Conservation (phyloP, 208 protist species). For the Crithidia expoeki region DNA sequence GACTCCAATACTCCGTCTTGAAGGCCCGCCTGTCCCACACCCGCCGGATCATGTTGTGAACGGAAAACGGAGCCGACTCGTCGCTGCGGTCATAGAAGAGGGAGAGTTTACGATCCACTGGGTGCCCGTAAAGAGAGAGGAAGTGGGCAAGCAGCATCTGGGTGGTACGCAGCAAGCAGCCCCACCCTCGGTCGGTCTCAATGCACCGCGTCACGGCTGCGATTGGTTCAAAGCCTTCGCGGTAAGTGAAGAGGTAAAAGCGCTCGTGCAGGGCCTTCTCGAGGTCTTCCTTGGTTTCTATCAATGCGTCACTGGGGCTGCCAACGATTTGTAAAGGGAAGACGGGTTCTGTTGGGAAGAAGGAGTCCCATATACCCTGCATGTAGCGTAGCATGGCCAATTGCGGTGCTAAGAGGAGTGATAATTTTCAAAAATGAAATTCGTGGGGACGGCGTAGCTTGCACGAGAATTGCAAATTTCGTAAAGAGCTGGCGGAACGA, state of each 20-base stretch:
- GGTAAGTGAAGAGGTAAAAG: slow-evolving; percentile 80
- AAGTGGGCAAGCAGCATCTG: slow-evolving; percentile 89
- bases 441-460: not conserved
- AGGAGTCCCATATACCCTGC: slow-evolving; percentile 40
- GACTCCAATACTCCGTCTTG: slow-evolving; percentile 71
- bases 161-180: slow-evolving; percentile 73
- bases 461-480: no score
- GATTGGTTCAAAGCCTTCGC: slow-evolving; percentile 61
- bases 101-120: slow-evolving; percentile 39
- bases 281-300: slow-evolving; percentile 50
- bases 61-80: slow-evolving; percentile 56
- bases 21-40: slow-evolving; percentile 46
- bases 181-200: slow-evolving; percentile 78
- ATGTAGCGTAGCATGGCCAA: slow-evolving; percentile 35
- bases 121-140: slow-evolving; percentile 40
- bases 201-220: slow-evolving; percentile 30
- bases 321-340: slow-evolving; percentile 51
- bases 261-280: slow-evolving; percentile 31
- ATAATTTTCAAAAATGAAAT: no score
- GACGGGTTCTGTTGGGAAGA: slow-evolving; percentile 36
- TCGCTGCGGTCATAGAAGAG: slow-evolving; percentile 54
- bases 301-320: slow-evolving; percentile 3
- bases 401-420: not conserved
- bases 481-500: no score
- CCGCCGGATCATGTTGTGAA: slow-evolving; percentile 66